These are phyloP conservation scores for Tulasnella sp. DNA, from an alignment of 768 basidiomycete species.

Conservation along the genomic window DNA sequence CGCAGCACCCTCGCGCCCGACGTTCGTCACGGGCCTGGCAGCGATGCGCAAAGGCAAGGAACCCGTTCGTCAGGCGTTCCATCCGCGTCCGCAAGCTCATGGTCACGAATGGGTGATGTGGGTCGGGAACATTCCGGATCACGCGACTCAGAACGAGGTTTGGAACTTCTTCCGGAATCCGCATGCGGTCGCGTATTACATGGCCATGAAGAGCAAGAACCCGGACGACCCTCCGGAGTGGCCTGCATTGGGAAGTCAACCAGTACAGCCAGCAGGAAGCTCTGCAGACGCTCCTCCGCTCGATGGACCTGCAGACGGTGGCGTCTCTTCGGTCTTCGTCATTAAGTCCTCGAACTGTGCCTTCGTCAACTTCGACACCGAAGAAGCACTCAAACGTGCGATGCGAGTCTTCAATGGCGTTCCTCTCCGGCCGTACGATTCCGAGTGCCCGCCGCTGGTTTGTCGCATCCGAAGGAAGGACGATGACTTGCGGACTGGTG, in stretches of 20 bases:
- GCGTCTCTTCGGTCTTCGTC: slow-evolving; percentile 77
- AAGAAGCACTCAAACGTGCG: slow-evolving; percentile 49
- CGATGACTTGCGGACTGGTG: slow-evolving; percentile 81
- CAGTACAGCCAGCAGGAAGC: background rate
- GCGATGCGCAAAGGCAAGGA: background rate
- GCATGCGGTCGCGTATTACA: background rate
- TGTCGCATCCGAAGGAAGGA: slow-evolving; percentile 71
- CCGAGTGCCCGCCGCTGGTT: slow-evolving; percentile 63
- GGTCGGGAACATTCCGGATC: slow-evolving; percentile 83
- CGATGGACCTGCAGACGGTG: slow-evolving; percentile 25
- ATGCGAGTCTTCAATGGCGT: slow-evolving; percentile 63
- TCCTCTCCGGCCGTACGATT: slow-evolving; percentile 56
- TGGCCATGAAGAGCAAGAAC: background rate
- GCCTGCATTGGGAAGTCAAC: background rate
- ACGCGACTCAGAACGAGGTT: slow-evolving; percentile 74
- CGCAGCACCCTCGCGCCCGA: background rate
- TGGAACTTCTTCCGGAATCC: slow-evolving; percentile 65
- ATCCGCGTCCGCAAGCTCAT: slow-evolving; percentile 28
- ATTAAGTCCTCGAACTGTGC: slow-evolving; percentile 94
- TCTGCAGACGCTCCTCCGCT: background rate
- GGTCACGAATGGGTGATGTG: slow-evolving; percentile 94
- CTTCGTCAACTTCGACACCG: slow-evolving; percentile 76
- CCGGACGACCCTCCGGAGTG: background rate
- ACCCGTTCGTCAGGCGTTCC: slow-evolving; percentile 11
- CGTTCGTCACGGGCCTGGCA: background rate